Conservation (phyloP, 768 basidiomycete genomes). For the Tylopilus subfusipes region DNA sequence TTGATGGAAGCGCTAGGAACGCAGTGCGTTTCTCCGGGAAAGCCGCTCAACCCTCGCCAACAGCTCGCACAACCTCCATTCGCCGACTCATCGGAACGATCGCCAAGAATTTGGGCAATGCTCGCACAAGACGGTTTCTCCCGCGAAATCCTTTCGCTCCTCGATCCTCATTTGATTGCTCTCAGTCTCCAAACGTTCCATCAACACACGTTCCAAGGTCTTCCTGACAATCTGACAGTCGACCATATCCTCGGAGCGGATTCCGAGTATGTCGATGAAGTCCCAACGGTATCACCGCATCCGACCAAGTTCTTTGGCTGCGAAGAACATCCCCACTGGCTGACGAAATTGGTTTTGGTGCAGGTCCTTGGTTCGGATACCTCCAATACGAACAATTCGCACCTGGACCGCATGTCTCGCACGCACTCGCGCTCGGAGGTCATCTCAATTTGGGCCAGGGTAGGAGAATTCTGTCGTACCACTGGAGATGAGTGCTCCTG, state of each 20-base stretch:
- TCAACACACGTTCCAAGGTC: conserved; percentile 45
- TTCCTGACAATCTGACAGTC: conserved; percentile 52
- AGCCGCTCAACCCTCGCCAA: conserved; percentile 23
- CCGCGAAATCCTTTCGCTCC: conserved; percentile 55
- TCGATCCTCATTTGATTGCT: conserved; percentile 63
- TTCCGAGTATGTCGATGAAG: conserved; percentile 4
- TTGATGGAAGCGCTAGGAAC: conserved; percentile 45
- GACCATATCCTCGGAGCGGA: conserved; percentile 39
- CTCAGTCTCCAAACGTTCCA: conserved; percentile 63
- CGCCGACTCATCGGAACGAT: conserved; percentile 22
- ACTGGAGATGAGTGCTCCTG: conserved; percentile 78
- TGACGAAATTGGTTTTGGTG: conserved; percentile 67
- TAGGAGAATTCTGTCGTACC: conserved; percentile 70
- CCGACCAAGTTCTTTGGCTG: conserved; percentile 55
- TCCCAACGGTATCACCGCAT: conserved; percentile 9
- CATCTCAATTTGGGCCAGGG: conserved; percentile 66
- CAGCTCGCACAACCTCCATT: conserved; percentile 21
- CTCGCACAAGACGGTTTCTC: conserved; percentile 67
- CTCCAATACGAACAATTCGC: conserved; percentile 28
- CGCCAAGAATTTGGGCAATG: conserved; percentile 43
- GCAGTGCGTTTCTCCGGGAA: conserved; percentile 20
- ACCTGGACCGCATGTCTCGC: conserved; percentile 43
- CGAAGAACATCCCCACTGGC: conserved; percentile 74
- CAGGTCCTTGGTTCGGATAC: conserved; percentile 68
- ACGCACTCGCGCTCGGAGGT: conserved; percentile 72